Percentiles rank a stretch among this genome's conserved stretches.
phyloP scores from a whole-genome alignment of 306 rosid genomes.

The cucumber (Cucumis sativus) region DNA sequence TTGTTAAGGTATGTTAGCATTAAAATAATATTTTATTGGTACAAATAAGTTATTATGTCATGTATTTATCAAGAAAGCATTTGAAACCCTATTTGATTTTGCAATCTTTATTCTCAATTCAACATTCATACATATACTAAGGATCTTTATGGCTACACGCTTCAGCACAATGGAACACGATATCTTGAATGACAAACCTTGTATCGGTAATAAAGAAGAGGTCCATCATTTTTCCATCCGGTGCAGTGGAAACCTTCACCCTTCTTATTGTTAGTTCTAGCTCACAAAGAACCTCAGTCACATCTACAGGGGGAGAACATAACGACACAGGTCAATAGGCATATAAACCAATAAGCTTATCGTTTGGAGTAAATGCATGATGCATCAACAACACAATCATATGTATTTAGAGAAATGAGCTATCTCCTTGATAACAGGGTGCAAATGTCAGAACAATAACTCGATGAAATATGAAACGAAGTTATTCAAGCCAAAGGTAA shows the following conservation, averaged over 20 bases:
- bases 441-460: neutral
- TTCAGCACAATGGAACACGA: neutral
- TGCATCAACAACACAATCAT: neutral
- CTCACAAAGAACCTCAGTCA: slow-evolving; percentile 41
- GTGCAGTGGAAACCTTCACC: slow-evolving; percentile 50
- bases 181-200: slow-evolving; percentile 25
- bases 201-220: slow-evolving; percentile 48
- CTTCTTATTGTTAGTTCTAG: slow-evolving; percentile 42
- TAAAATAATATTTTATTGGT: neutral
- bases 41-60: neutral
- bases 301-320: slow-evolving; percentile 20
- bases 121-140: neutral
- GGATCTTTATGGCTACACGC: neutral
- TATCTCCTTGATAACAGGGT: neutral
- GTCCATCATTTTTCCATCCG: slow-evolving; percentile 52
- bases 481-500: neutral
- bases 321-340: neutral
- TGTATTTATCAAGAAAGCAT: neutral
- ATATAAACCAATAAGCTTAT: neutral
- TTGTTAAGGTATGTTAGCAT: neutral
- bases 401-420: neutral
- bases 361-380: neutral
- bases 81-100: neutral
- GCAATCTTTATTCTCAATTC: neutral
- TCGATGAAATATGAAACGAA: neutral